Conservation (phyloP, 768 basidiomycete species). For the Trametes cubensis region DNA sequence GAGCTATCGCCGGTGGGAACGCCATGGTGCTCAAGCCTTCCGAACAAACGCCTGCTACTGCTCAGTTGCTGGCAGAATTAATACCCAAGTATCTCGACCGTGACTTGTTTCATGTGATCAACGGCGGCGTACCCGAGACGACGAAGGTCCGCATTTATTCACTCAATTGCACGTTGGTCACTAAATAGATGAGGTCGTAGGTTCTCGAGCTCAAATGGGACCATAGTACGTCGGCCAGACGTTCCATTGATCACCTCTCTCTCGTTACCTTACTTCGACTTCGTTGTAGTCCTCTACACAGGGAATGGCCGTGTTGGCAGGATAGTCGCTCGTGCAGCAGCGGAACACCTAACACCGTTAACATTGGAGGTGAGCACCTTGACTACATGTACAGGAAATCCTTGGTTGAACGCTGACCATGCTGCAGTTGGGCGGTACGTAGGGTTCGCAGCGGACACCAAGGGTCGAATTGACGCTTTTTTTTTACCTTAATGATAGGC, state of each 20-base stretch:
- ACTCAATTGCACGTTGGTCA: background rate
- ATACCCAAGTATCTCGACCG: constrained; percentile 76
- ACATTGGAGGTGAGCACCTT: constrained; percentile 52
- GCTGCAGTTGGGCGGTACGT: background rate
- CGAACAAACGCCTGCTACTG: constrained; percentile 60
- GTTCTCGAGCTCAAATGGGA: constrained; percentile 74
- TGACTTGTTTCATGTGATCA: constrained; percentile 62
- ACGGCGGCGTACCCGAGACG: constrained; percentile 67
- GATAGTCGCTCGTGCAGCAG: constrained; percentile 74
- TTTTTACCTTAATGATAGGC: constrained; percentile 37
- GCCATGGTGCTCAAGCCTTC: constrained; percentile 76
- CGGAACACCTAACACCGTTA: constrained; percentile 76
- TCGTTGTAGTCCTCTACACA: background rate
- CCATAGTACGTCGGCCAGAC: constrained; percentile 59
- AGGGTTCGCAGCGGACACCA: no score
- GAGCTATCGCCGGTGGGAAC: constrained; percentile 81
- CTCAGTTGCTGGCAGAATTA: constrained; percentile 64
- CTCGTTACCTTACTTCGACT: no score
- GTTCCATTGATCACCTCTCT: no score
- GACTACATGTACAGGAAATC: no score
- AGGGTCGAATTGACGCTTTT: no score
- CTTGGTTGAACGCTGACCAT: no score
- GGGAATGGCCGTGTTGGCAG: constrained; percentile 54
- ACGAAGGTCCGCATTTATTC: constrained; percentile 44
- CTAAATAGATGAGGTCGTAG: constrained; percentile 36